Evolutionary conservation across 2,329 filamentous ascomycete genomes (phyloP), one percentile per base, ranked within the genome.

Genomic region (Ascochyta fabae): DNA sequence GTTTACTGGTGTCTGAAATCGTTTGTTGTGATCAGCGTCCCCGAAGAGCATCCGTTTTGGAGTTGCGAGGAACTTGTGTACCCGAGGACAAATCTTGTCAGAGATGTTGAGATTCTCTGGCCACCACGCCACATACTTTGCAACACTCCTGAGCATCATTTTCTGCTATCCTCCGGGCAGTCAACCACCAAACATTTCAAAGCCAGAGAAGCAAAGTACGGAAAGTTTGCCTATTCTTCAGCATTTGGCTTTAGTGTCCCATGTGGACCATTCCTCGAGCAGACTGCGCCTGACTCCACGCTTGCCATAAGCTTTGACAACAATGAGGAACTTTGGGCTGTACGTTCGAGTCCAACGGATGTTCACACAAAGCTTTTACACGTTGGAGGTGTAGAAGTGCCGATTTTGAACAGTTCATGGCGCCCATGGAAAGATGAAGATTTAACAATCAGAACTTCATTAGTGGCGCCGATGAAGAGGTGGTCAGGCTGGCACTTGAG

Each of bases 1-100:
- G 70, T 76, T 0, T 84, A 83, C 59, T 84, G 81, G 81, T 77
- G 74, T 19, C 64, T 83, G 3, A 84, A 83, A 50, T 74, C 76
- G 0, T 70, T 84, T 0, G 67, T 81, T 0, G 72, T 73, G 0
- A 59, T 80, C 0, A 68, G 68, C 0, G 49, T 83, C 0, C 43
- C 67, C 0, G 62, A 62, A 0, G 53, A 68, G 0, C 66, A 79
- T 36, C 56, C 69, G 0, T 83, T 84, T 44, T 84, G 81, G 81
- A 58, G 56, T 0, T 60, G 65, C 0, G 53, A 74, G 0, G 77
- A 83, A 4, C 68, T 77, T 41, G 75, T 75, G 0, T 52, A 58
- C 27, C 51, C 56, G 1, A 60, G 16, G 33, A 48, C 6, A 13
- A 19, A 15, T 22, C 47, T 5, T 0, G 35, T 62, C 24, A 38